Base-by-base conservation (phyloP, 1,139 yeast genomes). In the Tardiomyces depauwii region DNA sequence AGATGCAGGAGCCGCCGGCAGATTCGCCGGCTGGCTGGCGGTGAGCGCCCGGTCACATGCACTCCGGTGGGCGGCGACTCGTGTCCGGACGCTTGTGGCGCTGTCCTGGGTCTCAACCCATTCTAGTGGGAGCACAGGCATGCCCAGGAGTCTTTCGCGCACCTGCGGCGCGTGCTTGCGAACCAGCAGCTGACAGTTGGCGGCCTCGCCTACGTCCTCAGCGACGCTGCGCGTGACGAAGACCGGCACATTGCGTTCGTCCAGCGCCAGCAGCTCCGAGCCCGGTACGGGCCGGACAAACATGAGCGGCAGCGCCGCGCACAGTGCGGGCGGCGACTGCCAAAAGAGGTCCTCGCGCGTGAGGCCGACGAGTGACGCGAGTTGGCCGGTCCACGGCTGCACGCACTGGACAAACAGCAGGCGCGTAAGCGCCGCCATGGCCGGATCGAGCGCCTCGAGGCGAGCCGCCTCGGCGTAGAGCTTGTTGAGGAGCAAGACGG, bases 161-260 rank as follows among this genome's bases (percentile, higher is more conserved):
- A 30, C 36, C 5, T 14, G 16, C 5, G 36, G n/a, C 16, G 36
- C 36, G 11, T 30, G 16, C 16, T 30, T 30, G 36, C 36, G 41
- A 10, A 33, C 18, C 39, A 40, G 36, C 36, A 12, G 11, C 12
- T 25, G 51, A 42, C 58, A 55, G 40, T 52, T 54, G 4, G 53
- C 41, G 7, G 53, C 49, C 38, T 56, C 55, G 6, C 53, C 43
- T 1, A 53, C 55, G 18, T 50, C 47, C 6, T 39, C 28, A 1
- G 63, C 62, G n/a, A 49, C 38, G 1, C 16, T 38, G 3, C 36
- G 32, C 2, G 54, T 50, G 19, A 60, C 30, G 32, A 60, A 60
- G 1, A 30, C 16, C 1, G 64, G 64, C 2, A 55, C 43, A 16
- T 18, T 32, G 14, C 32, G 38, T 3, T 23, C 23, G 27, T 48